phyloP scores from a whole-genome alignment of 2,329 filamentous ascomycete genomes.

The Exophiala bonariae region DNA sequence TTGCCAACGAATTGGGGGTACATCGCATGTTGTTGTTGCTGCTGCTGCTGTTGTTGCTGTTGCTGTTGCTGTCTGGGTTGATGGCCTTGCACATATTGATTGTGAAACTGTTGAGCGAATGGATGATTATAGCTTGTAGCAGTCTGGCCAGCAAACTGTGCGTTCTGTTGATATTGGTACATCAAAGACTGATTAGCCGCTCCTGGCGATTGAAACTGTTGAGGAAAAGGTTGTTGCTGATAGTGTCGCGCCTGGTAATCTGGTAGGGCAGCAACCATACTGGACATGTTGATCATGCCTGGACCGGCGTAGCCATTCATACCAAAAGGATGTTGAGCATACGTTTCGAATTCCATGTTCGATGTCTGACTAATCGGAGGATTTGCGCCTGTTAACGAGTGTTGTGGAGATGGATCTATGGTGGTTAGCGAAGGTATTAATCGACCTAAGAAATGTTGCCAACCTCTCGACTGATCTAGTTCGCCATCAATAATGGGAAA shows the following conservation, averaged over 20 bases:
- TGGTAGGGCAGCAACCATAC: slow-evolving; percentile 29
- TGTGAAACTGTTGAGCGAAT: slow-evolving; percentile 26
- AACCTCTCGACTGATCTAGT: slow-evolving; percentile 56
- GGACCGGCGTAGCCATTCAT: slow-evolving; percentile 12
- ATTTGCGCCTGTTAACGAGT: slow-evolving; percentile 3
- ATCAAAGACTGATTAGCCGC: slow-evolving; percentile 17
- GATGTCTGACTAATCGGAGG: slow-evolving; percentile 3
- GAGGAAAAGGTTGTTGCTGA: slow-evolving; percentile 25
- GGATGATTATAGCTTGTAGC: slow-evolving; percentile 17
- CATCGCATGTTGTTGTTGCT: slow-evolving; percentile 1
- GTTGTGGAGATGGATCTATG: slow-evolving; percentile 12
- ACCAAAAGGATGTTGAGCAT: slow-evolving; percentile 23
- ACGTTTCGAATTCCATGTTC: slow-evolving; percentile 23
- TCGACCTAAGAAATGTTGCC: not conserved
- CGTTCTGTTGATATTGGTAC: slow-evolving; percentile 27
- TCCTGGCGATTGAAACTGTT: slow-evolving; percentile 14
- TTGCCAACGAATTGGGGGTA: slow-evolving; percentile 15
- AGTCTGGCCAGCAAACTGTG: slow-evolving; percentile 30
- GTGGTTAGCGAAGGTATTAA: slow-evolving; percentile 1
- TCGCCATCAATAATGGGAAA: slow-evolving; percentile 72
- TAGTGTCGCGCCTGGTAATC: slow-evolving; percentile 24
- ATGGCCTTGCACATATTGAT: slow-evolving; percentile 23
- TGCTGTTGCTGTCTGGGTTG: slow-evolving; percentile 23
- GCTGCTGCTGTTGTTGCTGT: too few species aligned
- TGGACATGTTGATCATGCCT: slow-evolving; percentile 29